Base-by-base conservation (phyloP, 805 yeast genomes). In the Kuraishia borneana region DNA sequence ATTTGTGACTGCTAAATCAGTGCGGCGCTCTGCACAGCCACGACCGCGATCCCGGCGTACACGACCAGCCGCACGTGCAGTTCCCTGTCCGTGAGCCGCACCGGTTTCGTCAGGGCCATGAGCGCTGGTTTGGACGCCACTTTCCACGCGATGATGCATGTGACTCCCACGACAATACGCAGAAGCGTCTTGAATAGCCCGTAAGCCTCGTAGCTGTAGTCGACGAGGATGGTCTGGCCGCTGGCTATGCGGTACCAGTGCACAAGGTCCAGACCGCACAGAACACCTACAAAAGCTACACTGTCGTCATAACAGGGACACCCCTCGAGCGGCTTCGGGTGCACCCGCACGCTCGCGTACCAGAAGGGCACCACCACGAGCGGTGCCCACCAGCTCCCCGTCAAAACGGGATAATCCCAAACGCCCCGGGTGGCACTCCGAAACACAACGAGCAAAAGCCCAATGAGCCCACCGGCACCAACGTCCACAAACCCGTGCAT, bases 251-350 rank as follows among this genome's bases (percentile, higher is more conserved):
- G 12, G 8, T 54, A 39, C 75, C 80, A 76, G 44, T 70, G 73
- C 14, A 76, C 65, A 18, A 80, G 42, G 40, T 82, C 92, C 5
- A 81, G 45, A 0, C 98, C 98, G 30, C 76, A 59, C 12, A 87
- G 62, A 29, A 88, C 96, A 3, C 95, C 95, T 34, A 88, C 61
- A 47, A 89, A 89, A 4, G 97, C 94, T 21, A 89, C 95, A 14
- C 87, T 75, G 52, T 89, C 98, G 48, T 88, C 96, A 50, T 80
- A 89, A 53, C 98, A 92, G 1, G 98, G 98, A 50, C 98, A 89
- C 43, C 78, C 81, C 46, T 92, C 98, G 16, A 82, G 76, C 2
- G 97, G 97, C 38, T 70, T 73, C 0, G 87, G 82, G 56, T 87
- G 95, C 28, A 65, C 54, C 45, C 80, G 76, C 17, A 88, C 68